A percentile compares a stretch with the other conserved stretches of the same genome.
phyloP scores from a whole-genome alignment of 2,329 filamentous ascomycete genomes.

The Madurella mycetomatis region DNA sequence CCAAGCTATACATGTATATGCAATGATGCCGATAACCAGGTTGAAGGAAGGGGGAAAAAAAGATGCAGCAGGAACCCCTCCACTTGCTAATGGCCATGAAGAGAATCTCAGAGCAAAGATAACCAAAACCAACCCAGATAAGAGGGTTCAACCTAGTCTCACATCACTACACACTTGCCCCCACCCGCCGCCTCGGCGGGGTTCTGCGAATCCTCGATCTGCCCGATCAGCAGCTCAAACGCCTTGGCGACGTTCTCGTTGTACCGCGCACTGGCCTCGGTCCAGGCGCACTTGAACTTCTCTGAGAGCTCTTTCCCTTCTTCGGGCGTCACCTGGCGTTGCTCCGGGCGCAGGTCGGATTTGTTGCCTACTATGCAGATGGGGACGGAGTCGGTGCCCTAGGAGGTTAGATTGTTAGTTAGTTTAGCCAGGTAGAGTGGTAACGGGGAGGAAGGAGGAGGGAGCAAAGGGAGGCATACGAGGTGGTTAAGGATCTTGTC shows the following conservation, averaged over 20 bases:
- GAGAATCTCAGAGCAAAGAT: no score
- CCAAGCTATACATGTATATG: no score
- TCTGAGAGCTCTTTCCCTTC: slow-evolving; percentile 81
- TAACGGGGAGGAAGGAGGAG: background rate
- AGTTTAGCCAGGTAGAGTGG: background rate
- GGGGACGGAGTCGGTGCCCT: slow-evolving; percentile 90
- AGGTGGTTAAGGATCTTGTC: slow-evolving; percentile 97
- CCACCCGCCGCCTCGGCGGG: slow-evolving; percentile 76
- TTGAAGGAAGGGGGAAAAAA: no score
- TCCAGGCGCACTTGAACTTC: slow-evolving; percentile 88
- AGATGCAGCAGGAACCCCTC: no score
- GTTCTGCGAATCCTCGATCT: slow-evolving; percentile 93
- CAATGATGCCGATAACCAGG: no score
- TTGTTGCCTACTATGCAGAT: slow-evolving; percentile 97
- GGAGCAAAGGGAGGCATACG: slow-evolving; percentile 48
- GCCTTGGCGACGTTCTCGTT: slow-evolving; percentile 90
- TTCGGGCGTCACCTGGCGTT: slow-evolving; percentile 82
- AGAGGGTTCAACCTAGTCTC: slow-evolving; percentile 27
- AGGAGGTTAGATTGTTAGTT: background rate
- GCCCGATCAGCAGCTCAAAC: slow-evolving; percentile 88
- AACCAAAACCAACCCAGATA: no score
- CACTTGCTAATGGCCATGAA: no score
- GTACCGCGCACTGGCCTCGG: slow-evolving; percentile 88
- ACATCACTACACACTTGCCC: slow-evolving; percentile 86
- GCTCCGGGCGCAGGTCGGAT: slow-evolving; percentile 85